Base-by-base conservation (phyloP, 106 monocot species). In the Dendrobium chrysotoxum region DNA sequence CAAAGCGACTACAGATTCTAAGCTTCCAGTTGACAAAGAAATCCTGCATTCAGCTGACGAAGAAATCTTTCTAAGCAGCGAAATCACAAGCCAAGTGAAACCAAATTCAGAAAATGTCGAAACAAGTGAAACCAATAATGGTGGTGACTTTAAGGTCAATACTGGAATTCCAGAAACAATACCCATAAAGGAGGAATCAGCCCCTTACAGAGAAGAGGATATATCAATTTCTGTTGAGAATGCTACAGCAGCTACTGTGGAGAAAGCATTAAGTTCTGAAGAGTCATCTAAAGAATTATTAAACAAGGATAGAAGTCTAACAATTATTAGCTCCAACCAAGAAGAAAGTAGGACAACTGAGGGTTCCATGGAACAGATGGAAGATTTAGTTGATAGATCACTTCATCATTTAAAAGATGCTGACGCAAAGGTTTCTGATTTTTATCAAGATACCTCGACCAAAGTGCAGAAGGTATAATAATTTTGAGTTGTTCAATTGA, bases 381-480 rank as follows among this genome's bases (percentile, higher is more conserved):
- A 66, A 7, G 74, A 45, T 47, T 50, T 15, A 38, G 71, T 30
- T 21, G 79, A 67, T 21, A 42, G 16, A 41, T 58, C 75, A 68
- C 28, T 53, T 77, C 35, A 67, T 53, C 26, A 75, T 72, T 72
- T 79, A 17, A 75, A 83, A 77, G 80, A 83, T 81, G 45, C 45
- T 79, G 57, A 18, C 38, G 4, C 23, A 26, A 53, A 11, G 1
- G 83, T 57, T 39, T 57, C 57, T 72, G 30, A 67, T 78, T 17
- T 61, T 68, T 42, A 78, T 72, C 67, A 77, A 8, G 72, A 71
- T 53, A 38, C 35, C 15, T 9, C 41, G 50, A 25, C 54, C 23
- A 73, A 84, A 55, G 45, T 35, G 47, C 64, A 81, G 45, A 80
- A 79, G 90, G 90, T 90, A 80, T 38, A 75, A 30, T 50, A 38